Conservation (phyloP, 441 rosid species). For the Lepidium campestre region DNA sequence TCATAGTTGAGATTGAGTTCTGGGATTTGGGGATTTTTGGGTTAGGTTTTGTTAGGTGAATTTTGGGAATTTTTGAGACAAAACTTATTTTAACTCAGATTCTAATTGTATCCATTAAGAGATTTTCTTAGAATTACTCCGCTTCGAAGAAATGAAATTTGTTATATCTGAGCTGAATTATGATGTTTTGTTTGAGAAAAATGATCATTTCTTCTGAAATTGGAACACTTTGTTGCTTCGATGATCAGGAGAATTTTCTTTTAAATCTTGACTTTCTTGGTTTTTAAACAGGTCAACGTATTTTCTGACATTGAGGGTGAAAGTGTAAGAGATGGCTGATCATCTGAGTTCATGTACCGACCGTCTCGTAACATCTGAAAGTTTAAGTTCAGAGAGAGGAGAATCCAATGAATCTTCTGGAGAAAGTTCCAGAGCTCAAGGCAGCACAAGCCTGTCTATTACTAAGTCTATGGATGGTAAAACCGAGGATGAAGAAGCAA, state of each 20-base stretch:
- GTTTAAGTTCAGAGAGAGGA: conserved; percentile 34
- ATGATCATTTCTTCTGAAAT: neutral
- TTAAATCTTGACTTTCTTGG: neutral
- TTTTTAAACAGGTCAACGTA: conserved; percentile 19
- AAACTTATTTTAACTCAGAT: neutral
- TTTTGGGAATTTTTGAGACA: neutral
- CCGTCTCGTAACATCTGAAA: conserved; percentile 43
- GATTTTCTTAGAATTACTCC: neutral
- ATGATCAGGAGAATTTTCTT: neutral
- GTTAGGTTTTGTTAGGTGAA: neutral
- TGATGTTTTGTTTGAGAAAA: neutral
- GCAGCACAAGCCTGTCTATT: conserved; percentile 32
- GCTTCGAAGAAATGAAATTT: neutral
- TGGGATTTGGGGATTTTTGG: neutral
- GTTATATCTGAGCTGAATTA: neutral
- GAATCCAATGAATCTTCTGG: conserved; percentile 39
- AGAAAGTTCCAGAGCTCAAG: conserved; percentile 39
- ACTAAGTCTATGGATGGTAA: conserved; percentile 34
- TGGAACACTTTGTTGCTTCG: neutral
- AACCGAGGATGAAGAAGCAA: conserved; percentile 31
- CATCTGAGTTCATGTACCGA: conserved; percentile 53
- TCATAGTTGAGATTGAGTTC: neutral
- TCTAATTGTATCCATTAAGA: neutral
- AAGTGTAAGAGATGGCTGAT: conserved; percentile 42
- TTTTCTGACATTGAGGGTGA: neutral